Base-by-base conservation (phyloP, 2,329 filamentous ascomycete genomes). In the Coniochaeta sp. region DNA sequence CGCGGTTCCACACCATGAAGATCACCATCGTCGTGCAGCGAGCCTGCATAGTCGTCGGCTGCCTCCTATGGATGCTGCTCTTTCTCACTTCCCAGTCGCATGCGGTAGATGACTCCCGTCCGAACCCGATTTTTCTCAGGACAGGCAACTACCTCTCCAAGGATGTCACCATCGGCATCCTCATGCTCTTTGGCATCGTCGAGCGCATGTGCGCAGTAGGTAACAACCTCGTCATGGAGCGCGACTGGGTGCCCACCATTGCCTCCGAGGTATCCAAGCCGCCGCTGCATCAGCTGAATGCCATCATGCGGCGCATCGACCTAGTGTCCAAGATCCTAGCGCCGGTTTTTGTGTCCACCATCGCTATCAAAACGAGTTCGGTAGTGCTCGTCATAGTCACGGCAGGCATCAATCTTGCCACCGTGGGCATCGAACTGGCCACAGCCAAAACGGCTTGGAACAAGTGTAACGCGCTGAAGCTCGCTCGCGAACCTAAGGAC, bases 11-110 rank as follows among this genome's bases (percentile, higher is more conserved):
- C 44, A 62, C 60, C 50, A 62, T 62, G 38, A 57, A 55, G 26
- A 50, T 59, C 52, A 62, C 60, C 60, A 62, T 62, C 54, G 36
- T 59, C 58, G 58, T 59, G 12, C 60, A 62, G 54, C 60, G 60
- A 24, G 58, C 55, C 5, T 58, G 50, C 33, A 62, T 62, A 26
- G 55, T 62, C 16, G n/a, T 38, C 19, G 60, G 60, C 38, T 62
- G 60, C n/a, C 1, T 58, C 17, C 24, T 62, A 9, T 62, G 60
- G 60, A 40, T 58, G 16, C 4, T 58, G 11, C 52, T 62, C 8
- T 62, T 62, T 24, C 31, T 38, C 11, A 9, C 9, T 43, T 11
- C 50, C 16, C 24, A 14, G 3, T 16, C 19, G 7, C 31, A 31
- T 3, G 7, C 26, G 11, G 24, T 19, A n/a, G 50, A 28, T 16